Conservation (phyloP, 192 early-diverging fungal species). For the Lunasporangiospora selenospora region DNA sequence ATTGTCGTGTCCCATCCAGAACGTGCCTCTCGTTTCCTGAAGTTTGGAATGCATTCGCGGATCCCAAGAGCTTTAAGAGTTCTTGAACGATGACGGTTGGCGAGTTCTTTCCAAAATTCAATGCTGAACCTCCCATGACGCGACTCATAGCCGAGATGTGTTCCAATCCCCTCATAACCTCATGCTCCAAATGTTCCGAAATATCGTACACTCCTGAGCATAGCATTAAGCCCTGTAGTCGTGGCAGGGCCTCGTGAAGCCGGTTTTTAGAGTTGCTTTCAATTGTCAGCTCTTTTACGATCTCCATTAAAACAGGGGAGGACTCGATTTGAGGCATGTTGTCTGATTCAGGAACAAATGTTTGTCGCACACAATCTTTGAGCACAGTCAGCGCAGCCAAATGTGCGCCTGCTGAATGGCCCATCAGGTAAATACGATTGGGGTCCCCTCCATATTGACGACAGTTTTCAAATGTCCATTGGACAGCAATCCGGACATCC, state of each 20-base stretch:
- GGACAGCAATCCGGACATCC: constrained; percentile 49
- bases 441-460: constrained; percentile 37
- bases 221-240: constrained; percentile 16
- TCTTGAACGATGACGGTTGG: constrained; percentile 15
- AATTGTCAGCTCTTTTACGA: too few relatives aligned
- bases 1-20: background rate
- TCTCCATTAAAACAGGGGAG: constrained; percentile 1
- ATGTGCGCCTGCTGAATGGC: constrained; percentile 37
- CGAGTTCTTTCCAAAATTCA: constrained; percentile 13
- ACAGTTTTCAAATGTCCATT: constrained; percentile 47
- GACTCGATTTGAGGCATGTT: background rate
- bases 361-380: constrained; percentile 19
- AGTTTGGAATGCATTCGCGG: too few relatives aligned
- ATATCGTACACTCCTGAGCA: constrained; percentile 58
- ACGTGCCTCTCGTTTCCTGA: too few relatives aligned
- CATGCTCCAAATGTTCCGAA: constrained; percentile 46
- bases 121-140: constrained; percentile 49
- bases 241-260: background rate
- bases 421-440: constrained; percentile 44
- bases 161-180: constrained; percentile 56
- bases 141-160: constrained; percentile 59
- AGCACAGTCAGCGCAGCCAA: constrained; percentile 32
- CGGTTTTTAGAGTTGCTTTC: too few relatives aligned
- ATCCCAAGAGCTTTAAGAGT: background rate
- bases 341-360: background rate